Percentiles rank a stretch among this genome's conserved stretches.
phyloP scores from a whole-genome alignment of 2,329 filamentous ascomycete species.

The Fusarium sp. region DNA sequence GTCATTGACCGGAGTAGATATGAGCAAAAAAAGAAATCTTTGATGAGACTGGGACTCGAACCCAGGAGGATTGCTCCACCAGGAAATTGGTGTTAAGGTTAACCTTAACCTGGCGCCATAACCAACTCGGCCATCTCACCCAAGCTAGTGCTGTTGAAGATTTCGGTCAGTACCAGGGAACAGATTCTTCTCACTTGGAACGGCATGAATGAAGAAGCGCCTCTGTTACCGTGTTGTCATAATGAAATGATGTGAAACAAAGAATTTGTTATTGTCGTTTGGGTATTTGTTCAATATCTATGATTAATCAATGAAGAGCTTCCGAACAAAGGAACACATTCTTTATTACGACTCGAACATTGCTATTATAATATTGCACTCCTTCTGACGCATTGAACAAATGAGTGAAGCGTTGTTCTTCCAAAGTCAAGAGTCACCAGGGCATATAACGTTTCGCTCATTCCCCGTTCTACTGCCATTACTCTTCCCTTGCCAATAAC shows the following conservation, averaged over 20 bases:
- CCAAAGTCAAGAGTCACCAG: accelerated
- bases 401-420: background rate
- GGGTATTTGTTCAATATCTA: no score
- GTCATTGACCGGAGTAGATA: accelerated
- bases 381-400: background rate
- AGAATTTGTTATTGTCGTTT: no score
- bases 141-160: background rate
- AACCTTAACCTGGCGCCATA: slow-evolving; percentile 35
- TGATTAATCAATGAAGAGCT: no score
- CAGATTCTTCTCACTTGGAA: no score
- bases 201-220: no score
- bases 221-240: no score
- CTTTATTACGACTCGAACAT: no score
- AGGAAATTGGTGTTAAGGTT: slow-evolving; percentile 33
- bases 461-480: background rate
- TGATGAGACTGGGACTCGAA: slow-evolving; percentile 36
- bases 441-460: background rate
- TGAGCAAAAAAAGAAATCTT: background rate
- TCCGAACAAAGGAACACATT: background rate
- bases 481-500: background rate
- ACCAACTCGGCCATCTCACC: slow-evolving; percentile 37
- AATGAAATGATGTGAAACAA: no score
- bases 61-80: slow-evolving; percentile 35
- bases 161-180: no score
- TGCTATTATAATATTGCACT: no score